These are phyloP conservation scores for Phellinidium pouzarii DNA, from an alignment of 1,284 basidiomycete genomes.

Conservation along the genomic window DNA sequence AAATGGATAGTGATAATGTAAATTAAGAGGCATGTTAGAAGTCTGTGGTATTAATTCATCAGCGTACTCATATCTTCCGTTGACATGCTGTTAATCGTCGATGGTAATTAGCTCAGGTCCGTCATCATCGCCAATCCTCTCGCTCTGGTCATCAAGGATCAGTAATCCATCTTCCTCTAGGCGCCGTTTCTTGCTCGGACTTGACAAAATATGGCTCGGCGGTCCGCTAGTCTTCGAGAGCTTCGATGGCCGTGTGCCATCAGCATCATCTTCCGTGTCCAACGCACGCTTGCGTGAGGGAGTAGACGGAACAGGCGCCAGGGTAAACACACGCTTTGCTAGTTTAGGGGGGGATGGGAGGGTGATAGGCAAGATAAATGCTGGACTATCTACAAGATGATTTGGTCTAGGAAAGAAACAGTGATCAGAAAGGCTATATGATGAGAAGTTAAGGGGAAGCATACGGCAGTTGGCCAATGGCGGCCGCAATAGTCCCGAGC, in stretches of 20 bases:
- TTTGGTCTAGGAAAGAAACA: constrained; percentile 35
- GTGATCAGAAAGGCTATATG: constrained; percentile 5
- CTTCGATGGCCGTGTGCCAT: constrained; percentile 52
- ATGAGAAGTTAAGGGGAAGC: constrained; percentile 28
- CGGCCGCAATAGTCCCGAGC: constrained; percentile 67
- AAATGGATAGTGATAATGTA: not conserved
- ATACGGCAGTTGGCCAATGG: constrained; percentile 63
- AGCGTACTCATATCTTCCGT: not conserved
- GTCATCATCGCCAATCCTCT: constrained; percentile 44
- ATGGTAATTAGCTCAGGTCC: constrained; percentile 23
- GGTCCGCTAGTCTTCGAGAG: constrained; percentile 31
- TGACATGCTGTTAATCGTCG: constrained; percentile 5
- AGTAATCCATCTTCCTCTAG: constrained; percentile 70
- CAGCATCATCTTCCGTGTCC: constrained; percentile 43
- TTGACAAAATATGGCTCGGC: constrained; percentile 26
- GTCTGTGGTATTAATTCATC: not conserved
- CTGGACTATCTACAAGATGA: constrained; percentile 40
- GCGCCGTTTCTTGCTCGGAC: constrained; percentile 55
- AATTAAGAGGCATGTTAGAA: not conserved
- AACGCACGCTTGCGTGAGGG: constrained; percentile 44
- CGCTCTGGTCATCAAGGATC: constrained; percentile 52
- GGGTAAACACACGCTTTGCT: constrained; percentile 33
- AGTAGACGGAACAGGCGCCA: constrained; percentile 35
- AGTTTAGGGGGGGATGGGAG: constrained; percentile 49
- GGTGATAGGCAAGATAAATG: constrained; percentile 55